Conservation (phyloP, 495 filamentous ascomycete species). For the Baudoinia panamericana region DNA sequence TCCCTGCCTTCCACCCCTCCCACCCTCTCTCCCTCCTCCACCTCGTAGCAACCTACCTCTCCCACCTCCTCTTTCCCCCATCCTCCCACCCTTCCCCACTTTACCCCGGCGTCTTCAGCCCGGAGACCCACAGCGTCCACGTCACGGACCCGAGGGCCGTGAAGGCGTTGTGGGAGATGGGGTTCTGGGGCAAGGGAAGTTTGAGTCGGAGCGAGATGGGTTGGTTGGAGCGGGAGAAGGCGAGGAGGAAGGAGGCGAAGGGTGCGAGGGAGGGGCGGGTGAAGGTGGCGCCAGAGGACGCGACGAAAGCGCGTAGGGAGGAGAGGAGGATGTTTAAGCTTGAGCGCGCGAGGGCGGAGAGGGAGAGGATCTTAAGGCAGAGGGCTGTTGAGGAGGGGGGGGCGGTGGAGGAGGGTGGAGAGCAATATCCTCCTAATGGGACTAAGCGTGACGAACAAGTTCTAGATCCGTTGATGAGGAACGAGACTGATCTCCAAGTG, state of each 20-base stretch:
- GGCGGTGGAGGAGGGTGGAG: constrained; percentile 2
- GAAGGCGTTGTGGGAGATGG: constrained; percentile 79
- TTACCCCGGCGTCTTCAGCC: constrained; percentile 63
- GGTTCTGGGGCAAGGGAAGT: constrained; percentile 89
- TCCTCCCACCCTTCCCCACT: constrained; percentile 50
- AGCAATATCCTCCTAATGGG: not conserved
- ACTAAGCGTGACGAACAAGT: not conserved
- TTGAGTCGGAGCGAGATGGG: constrained; percentile 87
- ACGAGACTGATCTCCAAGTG: not conserved
- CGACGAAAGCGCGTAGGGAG: constrained; percentile 60
- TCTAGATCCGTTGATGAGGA: too few relatives aligned
- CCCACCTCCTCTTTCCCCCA: constrained; percentile 52
- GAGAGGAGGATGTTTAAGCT: constrained; percentile 77
- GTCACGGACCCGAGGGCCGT: constrained; percentile 63
- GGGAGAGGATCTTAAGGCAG: constrained; percentile 63
- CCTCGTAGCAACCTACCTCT: constrained; percentile 60
- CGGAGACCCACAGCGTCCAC: constrained; percentile 69
- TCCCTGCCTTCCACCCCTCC: constrained; percentile 78
- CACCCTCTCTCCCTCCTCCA: constrained; percentile 81
- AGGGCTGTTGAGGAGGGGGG: constrained; percentile 42
- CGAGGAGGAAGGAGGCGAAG: constrained; percentile 29
- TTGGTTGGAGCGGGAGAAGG: constrained; percentile 76
- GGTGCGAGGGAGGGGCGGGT: constrained; percentile 43
- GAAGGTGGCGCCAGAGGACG: constrained; percentile 61
- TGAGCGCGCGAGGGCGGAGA: constrained; percentile 74